These are phyloP conservation scores for Ustilago hordei DNA, from an alignment of 1,284 basidiomycete genomes.

Conservation along the genomic window DNA sequence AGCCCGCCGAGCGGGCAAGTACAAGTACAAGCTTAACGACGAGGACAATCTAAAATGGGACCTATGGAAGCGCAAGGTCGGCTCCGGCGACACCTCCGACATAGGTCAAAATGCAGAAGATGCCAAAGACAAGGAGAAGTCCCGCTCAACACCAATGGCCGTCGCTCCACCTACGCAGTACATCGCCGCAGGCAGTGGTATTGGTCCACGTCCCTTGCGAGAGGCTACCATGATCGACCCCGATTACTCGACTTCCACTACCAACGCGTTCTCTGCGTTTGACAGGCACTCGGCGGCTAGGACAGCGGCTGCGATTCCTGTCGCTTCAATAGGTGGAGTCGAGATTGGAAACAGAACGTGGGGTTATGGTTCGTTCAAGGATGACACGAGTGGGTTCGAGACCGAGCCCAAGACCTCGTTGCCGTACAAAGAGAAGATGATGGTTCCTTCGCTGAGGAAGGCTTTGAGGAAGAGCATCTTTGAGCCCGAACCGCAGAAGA, in stretches of 20 bases:
- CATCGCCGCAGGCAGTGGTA: slow-evolving; percentile 43
- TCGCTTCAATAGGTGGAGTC: slow-evolving; percentile 18
- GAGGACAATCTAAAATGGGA: slow-evolving; percentile 60
- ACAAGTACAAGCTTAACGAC: slow-evolving; percentile 53
- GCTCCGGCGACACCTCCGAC: slow-evolving; percentile 10
- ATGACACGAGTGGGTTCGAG: slow-evolving; percentile 55
- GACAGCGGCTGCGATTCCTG: slow-evolving; percentile 6
- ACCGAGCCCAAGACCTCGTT: slow-evolving; percentile 68
- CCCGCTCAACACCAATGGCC: slow-evolving; percentile 48
- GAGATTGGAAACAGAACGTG: slow-evolving; percentile 41
- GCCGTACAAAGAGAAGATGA: slow-evolving; percentile 66
- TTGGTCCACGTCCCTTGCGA: slow-evolving; percentile 43
- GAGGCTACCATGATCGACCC: slow-evolving; percentile 47
- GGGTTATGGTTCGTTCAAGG: slow-evolving; percentile 53
- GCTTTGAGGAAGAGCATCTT: slow-evolving; percentile 51
- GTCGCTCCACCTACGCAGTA: slow-evolving; percentile 46
- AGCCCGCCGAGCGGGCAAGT: slow-evolving; percentile 41
- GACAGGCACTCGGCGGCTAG: slow-evolving; percentile 32
- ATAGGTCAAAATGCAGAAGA: neutral
- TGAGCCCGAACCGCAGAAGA: slow-evolving; percentile 30
- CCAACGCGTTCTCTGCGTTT: slow-evolving; percentile 31
- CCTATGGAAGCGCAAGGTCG: slow-evolving; percentile 50
- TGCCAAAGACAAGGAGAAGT: slow-evolving; percentile 13
- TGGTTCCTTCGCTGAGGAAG: slow-evolving; percentile 65
- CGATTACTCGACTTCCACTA: slow-evolving; percentile 19